Evolutionary conservation across 331 rosid species (phyloP), one percentile per base, ranked within the genome.

Genomic region (Spiraea crenata): DNA sequence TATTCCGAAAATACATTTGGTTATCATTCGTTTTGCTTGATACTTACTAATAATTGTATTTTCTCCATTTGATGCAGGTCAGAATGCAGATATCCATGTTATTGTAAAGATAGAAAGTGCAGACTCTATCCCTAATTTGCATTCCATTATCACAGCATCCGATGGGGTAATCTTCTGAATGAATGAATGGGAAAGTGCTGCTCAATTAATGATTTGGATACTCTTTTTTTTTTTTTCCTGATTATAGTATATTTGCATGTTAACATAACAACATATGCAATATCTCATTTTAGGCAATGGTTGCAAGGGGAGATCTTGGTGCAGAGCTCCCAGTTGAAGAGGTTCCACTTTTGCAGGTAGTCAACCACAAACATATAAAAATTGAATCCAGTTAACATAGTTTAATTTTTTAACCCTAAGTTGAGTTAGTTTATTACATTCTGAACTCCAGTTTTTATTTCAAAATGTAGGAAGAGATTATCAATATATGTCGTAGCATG

Each of bases 231-330:
- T 42, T 57, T 17, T 60, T 15, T 25, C 51, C 19, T 35, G 63
- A 38, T 51, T 14, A 25, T 25, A 25, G 31, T 25, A 25, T 25
- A 57, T 67, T 58, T 55, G 41, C 59, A 56, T 70, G 7, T 44
- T 31, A 54, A 25, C 31, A 25, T 25, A 25, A 25, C 31, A 25
- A 25, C 31, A 25, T 25, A 25, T 25, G 31, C 31, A 25, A 25
- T 25, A 25, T 25, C 20, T 39, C 19, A 73, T 66, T 73, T 65
- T 67, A 95, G 99, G 99, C 97, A 48, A 95, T 95, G 99, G 99
- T 95, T 86, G 99, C 99, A 25, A 91, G 99, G 72, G 99, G 99
- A 74, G 99, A 95, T 85, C 96, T 95, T 71, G 99, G 99, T 79
- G 99, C 97, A 4, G 99, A 95, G 87, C 99, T 95, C 63, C 99